Evolutionary conservation across 148 eudicot genomes (phyloP).

Genomic region (Vaccinium darrowii): DNA sequence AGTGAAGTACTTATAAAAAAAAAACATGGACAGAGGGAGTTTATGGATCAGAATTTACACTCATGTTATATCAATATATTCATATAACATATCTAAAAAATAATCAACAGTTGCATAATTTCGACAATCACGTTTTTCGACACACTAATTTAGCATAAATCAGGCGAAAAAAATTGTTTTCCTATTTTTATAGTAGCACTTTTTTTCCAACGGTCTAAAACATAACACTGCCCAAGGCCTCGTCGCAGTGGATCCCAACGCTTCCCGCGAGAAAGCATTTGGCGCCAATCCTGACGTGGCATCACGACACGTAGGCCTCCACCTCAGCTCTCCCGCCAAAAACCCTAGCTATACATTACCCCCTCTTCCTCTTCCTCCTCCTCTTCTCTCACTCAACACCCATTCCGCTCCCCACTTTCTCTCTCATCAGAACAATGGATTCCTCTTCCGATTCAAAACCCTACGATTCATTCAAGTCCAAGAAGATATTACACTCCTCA

Average conservation of each 20-base stretch:
- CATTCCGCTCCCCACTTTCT: background rate
- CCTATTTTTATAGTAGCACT: no score
- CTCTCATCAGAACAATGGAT: conserved; percentile 18
- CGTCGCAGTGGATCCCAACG: background rate
- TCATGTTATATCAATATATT: no score
- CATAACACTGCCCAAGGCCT: background rate
- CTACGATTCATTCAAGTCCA: conserved; percentile 38
- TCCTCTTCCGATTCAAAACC: conserved; percentile 10
- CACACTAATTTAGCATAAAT: background rate
- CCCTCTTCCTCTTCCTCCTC: background rate
- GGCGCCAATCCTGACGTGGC: conserved; percentile 53
- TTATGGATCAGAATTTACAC: no score
- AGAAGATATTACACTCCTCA: conserved; percentile 33
- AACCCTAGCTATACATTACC: background rate
- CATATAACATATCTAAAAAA: no score
- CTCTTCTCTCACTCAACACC: background rate
- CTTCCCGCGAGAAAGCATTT: background rate
- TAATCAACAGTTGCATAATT: no score
- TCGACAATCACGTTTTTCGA: no score
- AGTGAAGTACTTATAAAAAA: no score
- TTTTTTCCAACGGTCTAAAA: background rate
- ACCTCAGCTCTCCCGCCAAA: conserved; percentile 35
- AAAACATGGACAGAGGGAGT: no score
- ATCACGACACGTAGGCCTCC: conserved; percentile 24
- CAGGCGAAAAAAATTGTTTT: background rate